Percentiles rank a stretch among this genome's conserved stretches.
Conservation (phyloP, 495 filamentous ascomycete species). For the Tuber melanosporum region DNA sequence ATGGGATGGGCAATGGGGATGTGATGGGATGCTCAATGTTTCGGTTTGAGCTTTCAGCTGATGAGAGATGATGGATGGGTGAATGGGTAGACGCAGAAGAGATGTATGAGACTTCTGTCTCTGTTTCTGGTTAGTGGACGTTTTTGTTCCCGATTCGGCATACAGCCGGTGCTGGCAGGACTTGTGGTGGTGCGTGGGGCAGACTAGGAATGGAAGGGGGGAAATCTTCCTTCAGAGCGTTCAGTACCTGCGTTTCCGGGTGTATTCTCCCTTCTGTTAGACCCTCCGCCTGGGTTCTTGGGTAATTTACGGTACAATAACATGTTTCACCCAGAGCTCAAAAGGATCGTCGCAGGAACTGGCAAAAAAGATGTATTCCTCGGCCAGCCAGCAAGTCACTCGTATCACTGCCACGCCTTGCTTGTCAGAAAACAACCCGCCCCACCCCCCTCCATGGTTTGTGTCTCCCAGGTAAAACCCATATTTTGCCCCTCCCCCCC, state of each 20-base stretch:
- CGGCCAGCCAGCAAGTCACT: neutral
- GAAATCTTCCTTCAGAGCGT: neutral
- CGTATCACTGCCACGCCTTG: neutral
- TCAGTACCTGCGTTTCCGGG: constrained; percentile 2
- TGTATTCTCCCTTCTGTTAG: neutral
- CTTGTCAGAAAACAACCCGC: neutral
- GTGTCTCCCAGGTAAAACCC: neutral
- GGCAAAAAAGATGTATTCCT: neutral
- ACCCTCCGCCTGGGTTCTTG: neutral
- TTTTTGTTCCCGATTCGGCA: neutral
- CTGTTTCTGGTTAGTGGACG: neutral
- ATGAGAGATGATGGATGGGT: neutral
- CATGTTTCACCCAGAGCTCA: neutral
- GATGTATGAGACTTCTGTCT: neutral
- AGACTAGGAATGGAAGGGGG: neutral
- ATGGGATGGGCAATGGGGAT: neutral
- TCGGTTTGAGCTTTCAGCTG: constrained; percentile 6
- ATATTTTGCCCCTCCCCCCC: neutral
- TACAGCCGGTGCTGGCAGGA: neutral
- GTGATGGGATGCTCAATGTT: neutral
- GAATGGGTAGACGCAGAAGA: neutral
- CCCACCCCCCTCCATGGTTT: neutral
- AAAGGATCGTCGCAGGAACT: neutral
- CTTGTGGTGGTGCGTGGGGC: neutral
- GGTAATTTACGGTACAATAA: neutral